A percentile compares a stretch with the other conserved stretches of the same genome.
Evolutionary conservation across 2,329 filamentous ascomycete species (phyloP).

Genomic region (Teratosphaeria nubilosa): DNA sequence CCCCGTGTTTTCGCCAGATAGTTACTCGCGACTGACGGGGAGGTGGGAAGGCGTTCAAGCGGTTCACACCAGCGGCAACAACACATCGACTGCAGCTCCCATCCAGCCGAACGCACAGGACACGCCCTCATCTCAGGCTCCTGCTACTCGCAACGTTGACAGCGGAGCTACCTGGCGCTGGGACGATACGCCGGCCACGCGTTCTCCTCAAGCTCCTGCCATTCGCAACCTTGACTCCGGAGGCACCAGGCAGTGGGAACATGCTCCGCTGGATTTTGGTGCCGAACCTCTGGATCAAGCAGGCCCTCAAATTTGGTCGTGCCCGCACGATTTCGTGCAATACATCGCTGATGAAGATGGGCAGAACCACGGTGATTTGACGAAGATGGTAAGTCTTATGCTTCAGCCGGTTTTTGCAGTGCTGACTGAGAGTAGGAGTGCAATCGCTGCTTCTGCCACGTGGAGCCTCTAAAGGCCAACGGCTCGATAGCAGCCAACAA

Average conservation of each 20-base stretch:
- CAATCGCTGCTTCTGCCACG: slow-evolving; percentile 14
- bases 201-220: background rate
- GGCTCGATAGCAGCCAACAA: background rate
- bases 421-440: slow-evolving; percentile 6
- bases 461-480: background rate
- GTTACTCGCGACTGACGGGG: too few species aligned
- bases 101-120: slow-evolving; percentile 1
- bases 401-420: background rate
- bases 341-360: slow-evolving; percentile 4
- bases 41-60: too few species aligned
- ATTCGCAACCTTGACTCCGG: slow-evolving; percentile 27
- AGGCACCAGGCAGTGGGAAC: slow-evolving; percentile 22
- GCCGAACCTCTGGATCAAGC: slow-evolving; percentile 24
- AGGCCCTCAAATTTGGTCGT: slow-evolving; percentile 16
- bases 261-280: slow-evolving; percentile 25
- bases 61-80: background rate
- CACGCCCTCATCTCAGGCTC: background rate
- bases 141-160: too few species aligned
- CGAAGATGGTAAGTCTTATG: slow-evolving; percentile 3
- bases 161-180: too few species aligned
- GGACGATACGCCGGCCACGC: slow-evolving; percentile 1
- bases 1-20: too few species aligned
- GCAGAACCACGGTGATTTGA: slow-evolving; percentile 11
- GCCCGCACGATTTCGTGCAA: slow-evolving; percentile 12
- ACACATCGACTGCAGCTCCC: background rate